Conservation (phyloP, 2,329 filamentous ascomycete genomes). For the Macrophomina pseudophaseolina region DNA sequence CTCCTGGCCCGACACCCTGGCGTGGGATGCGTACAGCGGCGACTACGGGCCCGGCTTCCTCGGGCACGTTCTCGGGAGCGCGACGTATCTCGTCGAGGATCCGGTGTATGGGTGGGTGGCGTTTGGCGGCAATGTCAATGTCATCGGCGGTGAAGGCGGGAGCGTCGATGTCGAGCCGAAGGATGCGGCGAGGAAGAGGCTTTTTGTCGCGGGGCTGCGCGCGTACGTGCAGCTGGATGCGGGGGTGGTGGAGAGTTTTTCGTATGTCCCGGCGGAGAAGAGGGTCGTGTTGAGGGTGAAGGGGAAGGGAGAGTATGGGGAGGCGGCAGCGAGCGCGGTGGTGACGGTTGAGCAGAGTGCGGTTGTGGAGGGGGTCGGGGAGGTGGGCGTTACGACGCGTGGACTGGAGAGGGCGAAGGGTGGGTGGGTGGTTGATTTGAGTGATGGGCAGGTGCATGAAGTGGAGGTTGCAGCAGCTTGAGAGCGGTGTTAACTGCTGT, state of each 20-base stretch:
- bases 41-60: conserved; percentile 64
- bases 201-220: conserved; percentile 52
- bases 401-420: conserved; percentile 29
- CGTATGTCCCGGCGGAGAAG: conserved; percentile 28
- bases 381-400: conserved; percentile 27
- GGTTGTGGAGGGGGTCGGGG: neutral
- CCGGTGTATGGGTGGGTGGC: conserved; percentile 53
- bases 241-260: conserved; percentile 10
- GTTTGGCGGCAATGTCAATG: conserved; percentile 55
- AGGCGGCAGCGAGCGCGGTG: conserved; percentile 26
- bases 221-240: conserved; percentile 4
- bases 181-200: conserved; percentile 54
- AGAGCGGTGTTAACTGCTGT: neutral
- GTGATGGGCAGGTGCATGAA: conserved; percentile 24
- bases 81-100: conserved; percentile 57
- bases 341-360: conserved; percentile 33
- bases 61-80: conserved; percentile 57
- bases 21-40: conserved; percentile 62
- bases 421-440: conserved; percentile 32
- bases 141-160: conserved; percentile 33
- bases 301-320: conserved; percentile 29
- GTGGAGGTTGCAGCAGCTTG: conserved; percentile 29
- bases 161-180: conserved; percentile 47
- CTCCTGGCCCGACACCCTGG: conserved; percentile 60
- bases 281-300: conserved; percentile 28